Base-by-base conservation (phyloP, 2,329 filamentous ascomycete genomes). In the Elsinoe australis region DNA sequence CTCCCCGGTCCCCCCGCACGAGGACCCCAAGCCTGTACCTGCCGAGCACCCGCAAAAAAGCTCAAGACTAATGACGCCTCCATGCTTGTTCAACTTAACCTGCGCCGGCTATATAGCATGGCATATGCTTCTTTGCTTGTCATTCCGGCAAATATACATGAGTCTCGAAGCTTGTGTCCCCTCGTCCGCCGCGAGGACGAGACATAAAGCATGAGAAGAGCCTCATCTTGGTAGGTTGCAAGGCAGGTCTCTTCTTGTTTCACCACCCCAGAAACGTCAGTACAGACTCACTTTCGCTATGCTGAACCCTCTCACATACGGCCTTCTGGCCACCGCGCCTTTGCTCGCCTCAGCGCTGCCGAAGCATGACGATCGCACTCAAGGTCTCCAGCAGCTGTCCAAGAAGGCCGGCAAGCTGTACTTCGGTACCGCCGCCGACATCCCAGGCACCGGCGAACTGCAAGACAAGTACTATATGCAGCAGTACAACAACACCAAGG, bases 391-490 rank as follows among this genome's bases (percentile, higher is more conserved):
- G 58, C 64, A 71, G 52, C 68, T 79, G 21, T 77, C 78, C 39
- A 68, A 72, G 51, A 69, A 69, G 46, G 48, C 75, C 32, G 79
- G 78, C 15, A 68, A 76, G 52, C 59, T 71, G 53, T 73, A 76
- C 54, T 76, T 79, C 31, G 63, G 76, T 33, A 76, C 78, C 1
- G 79, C 80, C 1, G 77, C 79, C 33, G 77, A 83, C 59, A 74
- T 72, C 32, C 59, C 64, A 12, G 57, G 58, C 22, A 59, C 53
- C 2, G 59, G 61, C 2, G 72, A 76, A 53, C 60, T 77, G 28
- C 67, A 64, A 35, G 76, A 84, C 61, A 58, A 64, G 9, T 57
- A 69, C 21, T 85, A 84, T 61, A 64, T 71, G 14, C 61, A 65
- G 15, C 75, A 82, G 52, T 66, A 81, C 33, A 71, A 70, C 53